Conservation (phyloP, 106 monocot genomes). For the Xerophyta viscosa region DNA sequence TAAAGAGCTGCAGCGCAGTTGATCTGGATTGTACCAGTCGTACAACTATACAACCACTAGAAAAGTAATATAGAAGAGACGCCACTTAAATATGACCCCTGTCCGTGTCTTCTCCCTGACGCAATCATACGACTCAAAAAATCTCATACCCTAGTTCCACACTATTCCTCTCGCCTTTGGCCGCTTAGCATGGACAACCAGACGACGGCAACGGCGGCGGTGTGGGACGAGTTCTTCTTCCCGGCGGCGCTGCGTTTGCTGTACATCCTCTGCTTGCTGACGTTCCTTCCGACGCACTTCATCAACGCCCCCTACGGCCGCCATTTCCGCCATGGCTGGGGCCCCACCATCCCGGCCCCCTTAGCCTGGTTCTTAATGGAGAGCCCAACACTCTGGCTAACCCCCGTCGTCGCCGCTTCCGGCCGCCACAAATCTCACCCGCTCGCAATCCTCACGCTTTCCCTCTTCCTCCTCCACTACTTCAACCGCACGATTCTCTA, state of each 20-base stretch:
- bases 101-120: too few species aligned
- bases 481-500: slow-evolving; percentile 18
- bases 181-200: too few species aligned
- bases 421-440: slow-evolving; percentile 17
- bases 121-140: too few species aligned
- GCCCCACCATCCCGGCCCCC: slow-evolving; percentile 18
- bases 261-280: slow-evolving; percentile 14
- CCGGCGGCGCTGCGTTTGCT: background rate
- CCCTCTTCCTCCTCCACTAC: slow-evolving; percentile 25
- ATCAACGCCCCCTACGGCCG: slow-evolving; percentile 27
- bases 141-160: too few species aligned
- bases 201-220: background rate
- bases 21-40: too few species aligned
- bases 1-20: too few species aligned
- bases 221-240: slow-evolving; percentile 1
- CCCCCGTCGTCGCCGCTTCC: slow-evolving; percentile 15
- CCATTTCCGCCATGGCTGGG: slow-evolving; percentile 26
- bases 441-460: slow-evolving; percentile 13
- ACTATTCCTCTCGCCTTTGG: too few species aligned
- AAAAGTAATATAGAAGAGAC: too few species aligned
- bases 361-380: slow-evolving; percentile 41
- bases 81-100: too few species aligned
- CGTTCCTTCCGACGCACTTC: slow-evolving; percentile 9
- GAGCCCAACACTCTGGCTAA: slow-evolving; percentile 29
- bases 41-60: too few species aligned